These are phyloP conservation scores for Symbiodinium natans DNA, from an alignment of 73 alveolate genomes.

Conservation along the genomic window DNA sequence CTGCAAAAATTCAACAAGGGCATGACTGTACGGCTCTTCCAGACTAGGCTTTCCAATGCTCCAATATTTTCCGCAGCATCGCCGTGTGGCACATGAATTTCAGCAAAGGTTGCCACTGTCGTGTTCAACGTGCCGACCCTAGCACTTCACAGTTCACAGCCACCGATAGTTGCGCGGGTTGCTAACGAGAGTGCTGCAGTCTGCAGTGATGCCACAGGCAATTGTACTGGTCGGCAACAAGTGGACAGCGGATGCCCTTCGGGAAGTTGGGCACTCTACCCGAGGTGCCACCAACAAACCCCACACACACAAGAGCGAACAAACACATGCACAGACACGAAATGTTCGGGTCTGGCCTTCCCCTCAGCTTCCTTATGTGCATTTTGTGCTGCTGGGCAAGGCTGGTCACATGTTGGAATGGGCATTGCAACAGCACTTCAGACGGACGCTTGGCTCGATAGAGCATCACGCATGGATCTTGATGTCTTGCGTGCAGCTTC, in stretches of 20 bases:
- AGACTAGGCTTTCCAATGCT: background rate
- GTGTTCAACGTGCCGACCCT: background rate
- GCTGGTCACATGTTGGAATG: conserved; percentile 72
- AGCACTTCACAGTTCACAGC: background rate
- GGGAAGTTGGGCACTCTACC: conserved; percentile 49
- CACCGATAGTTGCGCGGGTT: no score
- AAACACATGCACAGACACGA: no score
- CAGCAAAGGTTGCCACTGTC: background rate
- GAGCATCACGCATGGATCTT: background rate
- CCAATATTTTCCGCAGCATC: background rate
- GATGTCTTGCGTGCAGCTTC: no score
- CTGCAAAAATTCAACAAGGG: no score
- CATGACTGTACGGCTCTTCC: background rate
- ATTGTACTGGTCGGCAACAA: conserved; percentile 66
- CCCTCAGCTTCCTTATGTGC: background rate
- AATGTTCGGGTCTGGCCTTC: no score
- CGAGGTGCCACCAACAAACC: background rate
- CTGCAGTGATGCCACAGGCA: background rate
- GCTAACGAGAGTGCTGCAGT: background rate
- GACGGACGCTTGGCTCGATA: conserved; percentile 6
- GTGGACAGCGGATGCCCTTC: conserved; percentile 70
- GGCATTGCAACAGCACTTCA: conserved; percentile 30
- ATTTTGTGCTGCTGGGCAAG: background rate
- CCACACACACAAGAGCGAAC: background rate
- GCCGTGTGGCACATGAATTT: background rate